Conservation (phyloP, 2,329 filamentous ascomycete genomes). For the Colletotrichum lindemuthianum region DNA sequence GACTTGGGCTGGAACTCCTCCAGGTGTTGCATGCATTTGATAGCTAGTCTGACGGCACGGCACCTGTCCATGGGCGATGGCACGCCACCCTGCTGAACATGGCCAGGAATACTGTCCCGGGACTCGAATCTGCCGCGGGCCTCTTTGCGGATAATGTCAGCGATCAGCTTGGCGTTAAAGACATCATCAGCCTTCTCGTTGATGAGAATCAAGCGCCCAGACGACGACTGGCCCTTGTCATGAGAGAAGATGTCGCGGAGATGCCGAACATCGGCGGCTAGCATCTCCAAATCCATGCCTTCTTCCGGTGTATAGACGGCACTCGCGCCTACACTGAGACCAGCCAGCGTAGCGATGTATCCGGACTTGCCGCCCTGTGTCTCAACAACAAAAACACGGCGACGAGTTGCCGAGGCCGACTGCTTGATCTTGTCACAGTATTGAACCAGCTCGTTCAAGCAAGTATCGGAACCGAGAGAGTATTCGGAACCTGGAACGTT, state of each 20-base stretch:
- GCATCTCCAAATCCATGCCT: slow-evolving; percentile 92
- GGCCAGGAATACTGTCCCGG: slow-evolving; percentile 88
- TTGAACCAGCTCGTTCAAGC: slow-evolving; percentile 90
- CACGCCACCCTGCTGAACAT: slow-evolving; percentile 93
- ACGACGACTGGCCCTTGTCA: slow-evolving; percentile 88
- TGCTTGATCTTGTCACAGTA: slow-evolving; percentile 99
- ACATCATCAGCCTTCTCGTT: slow-evolving; percentile 94
- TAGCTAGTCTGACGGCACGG: slow-evolving; percentile 88
- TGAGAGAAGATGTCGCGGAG: slow-evolving; percentile 85
- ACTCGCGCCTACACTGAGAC: slow-evolving; percentile 88
- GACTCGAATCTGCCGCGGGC: slow-evolving; percentile 92
- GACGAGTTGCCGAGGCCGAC: slow-evolving; percentile 90
- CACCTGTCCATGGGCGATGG: slow-evolving; percentile 97
- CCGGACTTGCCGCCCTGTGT: slow-evolving; percentile 95
- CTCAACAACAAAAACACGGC: slow-evolving; percentile 96
- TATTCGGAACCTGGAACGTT: slow-evolving; percentile 98
- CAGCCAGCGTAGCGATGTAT: slow-evolving; percentile 91
- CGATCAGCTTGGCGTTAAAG: slow-evolving; percentile 92
- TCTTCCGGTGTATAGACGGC: slow-evolving; percentile 98
- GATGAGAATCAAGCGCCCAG: slow-evolving; percentile 93
- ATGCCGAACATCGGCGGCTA: slow-evolving; percentile 88
- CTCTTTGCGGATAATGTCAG: slow-evolving; percentile 95
- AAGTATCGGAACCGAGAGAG: slow-evolving; percentile 95
- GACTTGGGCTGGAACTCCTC: slow-evolving; percentile 78
- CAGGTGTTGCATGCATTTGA: slow-evolving; percentile 93